Percentiles rank a stretch among this genome's conserved stretches.
Conservation (phyloP, 1,284 basidiomycete genomes). For the Exsudoporus floridanus region DNA sequence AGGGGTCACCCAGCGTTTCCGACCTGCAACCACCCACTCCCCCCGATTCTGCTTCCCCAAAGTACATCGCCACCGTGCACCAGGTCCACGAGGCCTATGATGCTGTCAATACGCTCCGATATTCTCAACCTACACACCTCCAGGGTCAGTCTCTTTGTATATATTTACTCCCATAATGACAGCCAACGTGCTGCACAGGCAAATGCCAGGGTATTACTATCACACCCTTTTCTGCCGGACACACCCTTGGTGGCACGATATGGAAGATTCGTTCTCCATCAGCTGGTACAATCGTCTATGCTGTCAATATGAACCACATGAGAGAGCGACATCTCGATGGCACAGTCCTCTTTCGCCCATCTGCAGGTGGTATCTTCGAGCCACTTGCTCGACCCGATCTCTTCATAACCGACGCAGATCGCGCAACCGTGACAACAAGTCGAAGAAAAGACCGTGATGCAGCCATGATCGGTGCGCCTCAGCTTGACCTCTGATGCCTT, state of each 20-base stretch:
- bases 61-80: slow-evolving; percentile 72
- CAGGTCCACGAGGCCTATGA: slow-evolving; percentile 97
- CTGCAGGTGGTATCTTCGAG: slow-evolving; percentile 79
- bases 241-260: slow-evolving; percentile 94
- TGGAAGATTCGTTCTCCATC: slow-evolving; percentile 99
- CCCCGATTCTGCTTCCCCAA: slow-evolving; percentile 39
- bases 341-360: slow-evolving; percentile 77
- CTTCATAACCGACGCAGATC: slow-evolving; percentile 90
- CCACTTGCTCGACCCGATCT: slow-evolving; percentile 87
- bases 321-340: slow-evolving; percentile 95
- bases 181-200: slow-evolving; percentile 44
- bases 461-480: slow-evolving; percentile 73
- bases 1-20: slow-evolving; percentile 26
- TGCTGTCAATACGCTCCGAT: slow-evolving; percentile 87
- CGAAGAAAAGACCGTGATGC: slow-evolving; percentile 91
- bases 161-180: slow-evolving; percentile 3
- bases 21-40: slow-evolving; percentile 22
- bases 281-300: slow-evolving; percentile 93
- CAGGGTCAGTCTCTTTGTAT: slow-evolving; percentile 61
- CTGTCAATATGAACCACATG: slow-evolving; percentile 96
- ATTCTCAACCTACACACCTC: slow-evolving; percentile 94
- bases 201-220: slow-evolving; percentile 91
- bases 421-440: slow-evolving; percentile 78
- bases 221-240: slow-evolving; percentile 94
- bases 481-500: neutral